Evolutionary conservation across 495 filamentous ascomycete species (phyloP).

Genomic region (Melanomma pulvis-pyrius): DNA sequence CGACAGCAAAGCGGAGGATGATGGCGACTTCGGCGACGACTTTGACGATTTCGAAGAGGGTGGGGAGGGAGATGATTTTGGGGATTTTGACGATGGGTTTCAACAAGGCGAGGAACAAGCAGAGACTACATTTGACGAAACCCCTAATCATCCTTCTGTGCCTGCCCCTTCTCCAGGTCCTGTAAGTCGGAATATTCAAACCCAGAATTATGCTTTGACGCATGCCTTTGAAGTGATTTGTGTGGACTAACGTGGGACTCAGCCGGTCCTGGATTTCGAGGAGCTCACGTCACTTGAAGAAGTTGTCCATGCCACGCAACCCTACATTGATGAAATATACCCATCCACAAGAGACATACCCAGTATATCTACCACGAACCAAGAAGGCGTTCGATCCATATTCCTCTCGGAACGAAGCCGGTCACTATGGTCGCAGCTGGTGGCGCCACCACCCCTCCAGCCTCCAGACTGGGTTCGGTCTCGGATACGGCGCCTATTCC

Average conservation of each 20-base stretch:
- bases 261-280: constrained; percentile 77
- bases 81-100: constrained; percentile 88
- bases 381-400: constrained; percentile 52
- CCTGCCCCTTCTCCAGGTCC: constrained; percentile 36
- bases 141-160: constrained; percentile 44
- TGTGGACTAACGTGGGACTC: constrained; percentile 22
- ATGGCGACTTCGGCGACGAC: constrained; percentile 69
- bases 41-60: constrained; percentile 96
- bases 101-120: constrained; percentile 58
- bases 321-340: constrained; percentile 59
- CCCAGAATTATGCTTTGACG: constrained; percentile 21
- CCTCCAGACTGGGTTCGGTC: constrained; percentile 98
- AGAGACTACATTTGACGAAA: constrained; percentile 47
- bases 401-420: constrained; percentile 73
- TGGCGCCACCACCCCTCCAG: constrained; percentile 89
- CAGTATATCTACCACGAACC: constrained; percentile 47
- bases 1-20: constrained; percentile 48
- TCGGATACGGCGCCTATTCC: constrained; percentile 91
- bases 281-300: constrained; percentile 41
- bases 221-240: constrained; percentile 29
- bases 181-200: constrained; percentile 41
- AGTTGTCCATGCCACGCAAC: constrained; percentile 44
- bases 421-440: constrained; percentile 95
- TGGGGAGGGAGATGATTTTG: constrained; percentile 69
- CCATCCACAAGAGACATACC: constrained; percentile 52